A percentile compares a stretch with the other conserved stretches of the same genome.
These are phyloP conservation scores for Pythium utonaiense DNA, from an alignment of 352 stramenopile species.

Conservation along the genomic window DNA sequence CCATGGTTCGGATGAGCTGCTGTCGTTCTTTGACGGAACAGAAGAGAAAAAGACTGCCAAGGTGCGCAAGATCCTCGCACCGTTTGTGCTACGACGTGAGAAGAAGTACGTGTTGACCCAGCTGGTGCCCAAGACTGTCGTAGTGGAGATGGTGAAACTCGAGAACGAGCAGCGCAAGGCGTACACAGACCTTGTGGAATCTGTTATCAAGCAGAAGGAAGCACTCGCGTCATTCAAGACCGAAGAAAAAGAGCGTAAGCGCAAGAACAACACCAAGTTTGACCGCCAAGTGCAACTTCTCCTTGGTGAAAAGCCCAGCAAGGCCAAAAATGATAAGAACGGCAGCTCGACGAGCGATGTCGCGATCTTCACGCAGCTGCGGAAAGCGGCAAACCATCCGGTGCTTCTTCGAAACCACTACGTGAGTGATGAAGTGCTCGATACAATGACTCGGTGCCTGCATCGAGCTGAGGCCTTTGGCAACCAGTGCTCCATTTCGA, in stretches of 20 bases:
- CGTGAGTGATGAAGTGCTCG: constrained; percentile 63
- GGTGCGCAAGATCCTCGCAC: constrained; percentile 92
- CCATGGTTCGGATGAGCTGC: constrained; percentile 71
- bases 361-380: constrained; percentile 93
- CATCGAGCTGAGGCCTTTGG: constrained; percentile 82
- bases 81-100: constrained; percentile 95
- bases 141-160: constrained; percentile 84
- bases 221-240: constrained; percentile 35
- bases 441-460: constrained; percentile 78
- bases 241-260: constrained; percentile 55
- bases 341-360: constrained; percentile 30
- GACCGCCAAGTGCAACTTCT: constrained; percentile 47
- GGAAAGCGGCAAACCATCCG: constrained; percentile 97
- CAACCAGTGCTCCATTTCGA: constrained; percentile 70
- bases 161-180: constrained; percentile 67
- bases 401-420: constrained; percentile 90
- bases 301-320: constrained; percentile 23
- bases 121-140: constrained; percentile 81
- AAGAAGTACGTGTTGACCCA: constrained; percentile 96
- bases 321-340: constrained; percentile 17
- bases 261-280: constrained; percentile 44
- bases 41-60: constrained; percentile 81
- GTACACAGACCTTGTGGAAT: constrained; percentile 82
- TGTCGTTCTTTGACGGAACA: constrained; percentile 79
- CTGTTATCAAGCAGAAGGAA: constrained; percentile 65